phyloP scores from a whole-genome alignment of 2,329 filamentous ascomycete genomes.

The Colletotrichum agaves region DNA sequence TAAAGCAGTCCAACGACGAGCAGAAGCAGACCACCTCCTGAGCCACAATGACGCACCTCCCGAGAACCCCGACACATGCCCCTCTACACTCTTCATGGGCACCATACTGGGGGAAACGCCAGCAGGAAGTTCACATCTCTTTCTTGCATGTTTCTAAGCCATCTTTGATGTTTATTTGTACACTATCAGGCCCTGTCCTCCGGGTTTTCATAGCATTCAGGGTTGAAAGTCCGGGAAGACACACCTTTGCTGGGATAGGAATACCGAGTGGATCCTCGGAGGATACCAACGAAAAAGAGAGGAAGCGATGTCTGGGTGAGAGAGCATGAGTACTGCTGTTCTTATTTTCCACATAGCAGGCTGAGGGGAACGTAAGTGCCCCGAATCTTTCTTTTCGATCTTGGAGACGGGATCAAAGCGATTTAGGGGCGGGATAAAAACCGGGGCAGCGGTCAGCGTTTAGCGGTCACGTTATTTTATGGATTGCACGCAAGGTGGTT shows the following conservation, averaged over 20 bases:
- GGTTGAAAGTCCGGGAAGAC: slow-evolving; percentile 27
- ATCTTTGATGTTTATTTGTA: slow-evolving; percentile 40
- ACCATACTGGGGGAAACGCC: slow-evolving; percentile 21
- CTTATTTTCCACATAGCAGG: slow-evolving; percentile 22
- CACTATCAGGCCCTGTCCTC: slow-evolving; percentile 34
- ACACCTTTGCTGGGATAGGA: slow-evolving; percentile 35
- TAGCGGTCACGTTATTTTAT: slow-evolving; percentile 37
- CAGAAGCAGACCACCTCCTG: slow-evolving; percentile 35
- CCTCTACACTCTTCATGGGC: slow-evolving; percentile 2
- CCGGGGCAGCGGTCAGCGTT: slow-evolving; percentile 33
- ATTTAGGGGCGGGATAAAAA: slow-evolving; percentile 17
- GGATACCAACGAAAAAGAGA: not conserved
- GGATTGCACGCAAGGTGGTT: slow-evolving; percentile 31
- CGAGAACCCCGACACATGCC: slow-evolving; percentile 10
- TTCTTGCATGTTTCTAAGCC: slow-evolving; percentile 35
- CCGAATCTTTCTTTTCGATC: slow-evolving; percentile 4
- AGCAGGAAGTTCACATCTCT: slow-evolving; percentile 16
- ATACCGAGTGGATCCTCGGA: slow-evolving; percentile 23
- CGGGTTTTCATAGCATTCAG: slow-evolving; percentile 36
- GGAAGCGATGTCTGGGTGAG: slow-evolving; percentile 5
- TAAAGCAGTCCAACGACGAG: slow-evolving; percentile 50
- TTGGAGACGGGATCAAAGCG: slow-evolving; percentile 24
- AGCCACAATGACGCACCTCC: slow-evolving; percentile 9
- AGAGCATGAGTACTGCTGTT: slow-evolving; percentile 21
- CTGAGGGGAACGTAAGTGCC: slow-evolving; percentile 24